Percentiles rank a stretch among this genome's conserved stretches.
phyloP scores from a whole-genome alignment of 2,329 filamentous ascomycete species.

The Pseudocercospora eumusae region DNA sequence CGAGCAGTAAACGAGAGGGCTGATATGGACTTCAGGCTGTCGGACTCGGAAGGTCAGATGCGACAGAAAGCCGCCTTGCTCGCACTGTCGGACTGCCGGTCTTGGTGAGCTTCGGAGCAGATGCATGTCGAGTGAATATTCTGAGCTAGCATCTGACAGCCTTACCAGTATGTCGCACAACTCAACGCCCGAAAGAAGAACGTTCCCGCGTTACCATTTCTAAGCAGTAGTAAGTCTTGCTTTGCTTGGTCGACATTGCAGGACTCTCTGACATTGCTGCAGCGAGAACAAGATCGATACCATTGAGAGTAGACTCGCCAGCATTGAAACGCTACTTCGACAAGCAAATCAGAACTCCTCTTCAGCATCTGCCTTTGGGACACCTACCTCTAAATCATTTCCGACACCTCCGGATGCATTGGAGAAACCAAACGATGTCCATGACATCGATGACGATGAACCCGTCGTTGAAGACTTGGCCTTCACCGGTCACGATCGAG shows the following conservation, averaged over 20 bases:
- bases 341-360: background rate
- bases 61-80: constrained; percentile 11
- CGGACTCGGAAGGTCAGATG: constrained; percentile 6
- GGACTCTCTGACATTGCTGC: background rate
- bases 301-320: constrained; percentile 9
- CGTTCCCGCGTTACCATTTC: constrained; percentile 9
- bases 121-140: background rate
- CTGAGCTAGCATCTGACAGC: background rate
- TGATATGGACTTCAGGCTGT: background rate
- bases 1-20: background rate
- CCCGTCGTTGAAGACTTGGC: constrained; percentile 3
- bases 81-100: constrained; percentile 9
- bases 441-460: constrained; percentile 1
- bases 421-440: background rate
- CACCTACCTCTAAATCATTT: background rate
- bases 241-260: background rate
- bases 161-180: constrained; percentile 2
- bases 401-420: background rate
- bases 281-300: constrained; percentile 13
- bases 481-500: background rate
- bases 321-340: constrained; percentile 8
- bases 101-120: background rate
- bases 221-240: constrained; percentile 1
- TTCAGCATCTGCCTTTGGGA: background rate
- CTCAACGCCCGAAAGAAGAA: constrained; percentile 11